Evolutionary conservation across 1,284 basidiomycete species (phyloP).

Genomic region (Marasmius oreades): DNA sequence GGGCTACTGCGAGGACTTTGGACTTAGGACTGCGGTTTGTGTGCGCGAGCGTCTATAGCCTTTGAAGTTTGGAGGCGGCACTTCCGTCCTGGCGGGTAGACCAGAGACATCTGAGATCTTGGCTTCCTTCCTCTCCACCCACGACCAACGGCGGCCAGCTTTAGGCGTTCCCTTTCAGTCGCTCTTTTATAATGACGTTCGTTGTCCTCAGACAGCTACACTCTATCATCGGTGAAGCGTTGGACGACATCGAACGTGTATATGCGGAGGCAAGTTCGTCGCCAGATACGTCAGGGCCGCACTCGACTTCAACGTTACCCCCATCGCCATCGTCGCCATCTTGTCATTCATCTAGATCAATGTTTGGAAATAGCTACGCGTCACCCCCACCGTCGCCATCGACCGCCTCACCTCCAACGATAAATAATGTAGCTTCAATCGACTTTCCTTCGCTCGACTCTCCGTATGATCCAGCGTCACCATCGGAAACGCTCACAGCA

Average conservation of each 20-base stretch:
- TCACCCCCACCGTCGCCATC: conserved; percentile 42
- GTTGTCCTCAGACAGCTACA: conserved; percentile 60
- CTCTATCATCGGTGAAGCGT: conserved; percentile 59
- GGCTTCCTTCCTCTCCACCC: not conserved
- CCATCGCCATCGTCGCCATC: conserved; percentile 19
- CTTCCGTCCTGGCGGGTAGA: too few species aligned
- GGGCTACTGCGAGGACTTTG: too few species aligned
- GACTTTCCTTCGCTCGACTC: conserved; percentile 62
- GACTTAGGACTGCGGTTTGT: too few species aligned
- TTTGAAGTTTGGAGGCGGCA: too few species aligned
- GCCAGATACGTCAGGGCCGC: conserved; percentile 3
- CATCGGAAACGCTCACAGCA: conserved; percentile 49
- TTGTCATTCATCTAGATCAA: conserved; percentile 4
- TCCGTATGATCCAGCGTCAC: conserved; percentile 42
- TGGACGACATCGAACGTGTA: conserved; percentile 63
- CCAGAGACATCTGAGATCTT: too few species aligned
- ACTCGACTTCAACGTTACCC: conserved; percentile 12
- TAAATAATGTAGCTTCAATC: conserved; percentile 20
- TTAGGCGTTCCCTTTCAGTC: conserved; percentile 11
- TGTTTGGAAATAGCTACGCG: conserved; percentile 27
- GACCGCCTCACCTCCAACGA: conserved; percentile 6
- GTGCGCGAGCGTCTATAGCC: too few species aligned
- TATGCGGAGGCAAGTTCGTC: conserved; percentile 33
- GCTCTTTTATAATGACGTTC: conserved; percentile 45
- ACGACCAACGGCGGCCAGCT: not conserved